These are phyloP conservation scores for Cladophialophora yegresii DNA, from an alignment of 2,329 filamentous ascomycete species.

Conservation along the genomic window DNA sequence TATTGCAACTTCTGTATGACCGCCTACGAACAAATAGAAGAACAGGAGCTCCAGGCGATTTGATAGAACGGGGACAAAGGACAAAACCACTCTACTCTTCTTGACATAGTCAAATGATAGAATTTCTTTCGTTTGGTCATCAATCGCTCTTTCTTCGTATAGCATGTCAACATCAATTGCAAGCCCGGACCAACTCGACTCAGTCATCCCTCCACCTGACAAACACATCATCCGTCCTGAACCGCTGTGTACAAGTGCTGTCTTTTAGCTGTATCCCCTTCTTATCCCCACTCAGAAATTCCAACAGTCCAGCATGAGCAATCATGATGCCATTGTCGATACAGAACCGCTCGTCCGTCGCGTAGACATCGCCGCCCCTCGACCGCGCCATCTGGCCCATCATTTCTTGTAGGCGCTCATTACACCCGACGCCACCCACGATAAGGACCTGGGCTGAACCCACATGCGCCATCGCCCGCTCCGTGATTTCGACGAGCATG, in stretches of 20 bases:
- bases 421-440: slow-evolving; percentile 93
- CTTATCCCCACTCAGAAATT: slow-evolving; percentile 74
- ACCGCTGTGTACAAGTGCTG: slow-evolving; percentile 80
- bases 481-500: slow-evolving; percentile 98
- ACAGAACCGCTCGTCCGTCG: slow-evolving; percentile 95
- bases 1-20: not conserved
- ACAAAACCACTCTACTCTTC: slow-evolving; percentile 1
- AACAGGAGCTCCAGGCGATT: not conserved
- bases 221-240: slow-evolving; percentile 78
- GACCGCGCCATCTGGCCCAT: slow-evolving; percentile 95
- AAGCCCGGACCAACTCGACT: slow-evolving; percentile 31
- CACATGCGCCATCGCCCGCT: slow-evolving; percentile 97
- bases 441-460: slow-evolving; percentile 87
- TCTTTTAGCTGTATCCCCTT: slow-evolving; percentile 68
- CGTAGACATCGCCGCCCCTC: slow-evolving; percentile 84
- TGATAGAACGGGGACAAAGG: not conserved
- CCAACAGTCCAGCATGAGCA: slow-evolving; percentile 87
- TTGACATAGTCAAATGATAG: not conserved
- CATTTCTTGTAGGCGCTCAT: slow-evolving; percentile 93
- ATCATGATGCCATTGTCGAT: slow-evolving; percentile 99
- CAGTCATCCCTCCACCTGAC: slow-evolving; percentile 71
- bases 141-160: not conserved
- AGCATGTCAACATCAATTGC: not conserved
- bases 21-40: not conserved
- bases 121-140: not conserved